Percentiles rank a stretch among this genome's conserved stretches.
phyloP scores from a whole-genome alignment of 805 yeast species.

The Lipomyces chichibuensis region DNA sequence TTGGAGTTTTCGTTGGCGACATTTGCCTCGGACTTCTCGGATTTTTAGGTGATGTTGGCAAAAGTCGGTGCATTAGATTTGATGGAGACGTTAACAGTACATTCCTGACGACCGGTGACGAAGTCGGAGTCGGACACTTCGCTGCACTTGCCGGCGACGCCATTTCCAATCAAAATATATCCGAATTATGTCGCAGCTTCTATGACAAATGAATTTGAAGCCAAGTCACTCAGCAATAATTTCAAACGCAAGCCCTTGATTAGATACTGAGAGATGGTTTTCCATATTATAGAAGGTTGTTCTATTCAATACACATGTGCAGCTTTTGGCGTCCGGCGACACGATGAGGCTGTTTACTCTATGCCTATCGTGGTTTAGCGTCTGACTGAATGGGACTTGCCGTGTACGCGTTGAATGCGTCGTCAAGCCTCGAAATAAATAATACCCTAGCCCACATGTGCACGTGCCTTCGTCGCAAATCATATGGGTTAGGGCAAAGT shows the following conservation, averaged over 20 bases:
- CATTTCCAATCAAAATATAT: not conserved
- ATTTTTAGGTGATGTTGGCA: not conserved
- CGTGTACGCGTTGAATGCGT: no score
- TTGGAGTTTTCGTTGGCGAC: not conserved
- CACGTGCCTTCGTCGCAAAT: not conserved
- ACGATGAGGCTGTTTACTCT: not conserved
- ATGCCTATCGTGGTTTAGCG: not conserved
- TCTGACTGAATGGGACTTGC: not conserved
- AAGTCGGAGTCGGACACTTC: not conserved
- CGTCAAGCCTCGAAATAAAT: no score
- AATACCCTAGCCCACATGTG: no score
- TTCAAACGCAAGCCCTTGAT: not conserved
- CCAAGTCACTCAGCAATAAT: not conserved
- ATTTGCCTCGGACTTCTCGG: not conserved
- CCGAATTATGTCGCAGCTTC: not conserved
- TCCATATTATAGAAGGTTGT: not conserved
- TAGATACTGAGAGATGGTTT: not conserved
- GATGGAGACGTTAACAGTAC: not conserved
- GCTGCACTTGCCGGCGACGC: not conserved
- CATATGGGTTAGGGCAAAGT: not conserved
- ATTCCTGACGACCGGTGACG: not conserved
- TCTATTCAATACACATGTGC: not conserved
- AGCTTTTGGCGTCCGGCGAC: not conserved
- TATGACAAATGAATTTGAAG: not conserved
- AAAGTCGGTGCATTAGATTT: not conserved